Evolutionary conservation across 352 stramenopile species (phyloP).

Genomic region (Globisporangium heterothallicum): DNA sequence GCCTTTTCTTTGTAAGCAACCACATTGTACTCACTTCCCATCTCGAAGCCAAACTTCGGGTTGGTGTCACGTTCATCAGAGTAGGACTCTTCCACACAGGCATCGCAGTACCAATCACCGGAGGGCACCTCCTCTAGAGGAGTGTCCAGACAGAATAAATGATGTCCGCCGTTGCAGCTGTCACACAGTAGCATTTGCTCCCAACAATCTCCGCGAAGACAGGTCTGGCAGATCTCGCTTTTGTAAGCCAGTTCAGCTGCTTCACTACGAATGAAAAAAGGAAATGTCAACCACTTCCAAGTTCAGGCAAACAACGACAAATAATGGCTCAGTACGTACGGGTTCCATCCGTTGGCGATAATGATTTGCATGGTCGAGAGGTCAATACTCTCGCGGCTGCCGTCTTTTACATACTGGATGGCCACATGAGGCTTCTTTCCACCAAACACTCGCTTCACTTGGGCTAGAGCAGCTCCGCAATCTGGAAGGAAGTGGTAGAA

Average conservation of each 20-base stretch:
- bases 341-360: slow-evolving; percentile 75
- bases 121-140: slow-evolving; percentile 48
- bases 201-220: slow-evolving; percentile 75
- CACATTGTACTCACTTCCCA: slow-evolving; percentile 76
- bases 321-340: slow-evolving; percentile 16
- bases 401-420: slow-evolving; percentile 60
- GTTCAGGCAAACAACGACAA: background rate
- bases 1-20: slow-evolving; percentile 80
- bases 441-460: slow-evolving; percentile 71
- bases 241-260: slow-evolving; percentile 69
- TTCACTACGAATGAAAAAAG: slow-evolving; percentile 18
- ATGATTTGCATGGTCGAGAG: slow-evolving; percentile 70
- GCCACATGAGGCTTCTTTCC: slow-evolving; percentile 76
- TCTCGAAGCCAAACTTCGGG: slow-evolving; percentile 81
- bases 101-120: slow-evolving; percentile 78
- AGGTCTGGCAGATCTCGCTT: slow-evolving; percentile 81
- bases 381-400: slow-evolving; percentile 50
- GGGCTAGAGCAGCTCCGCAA: slow-evolving; percentile 41
- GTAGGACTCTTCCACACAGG: slow-evolving; percentile 59
- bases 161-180: slow-evolving; percentile 74
- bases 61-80: slow-evolving; percentile 32
- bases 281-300: background rate
- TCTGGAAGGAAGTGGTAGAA: slow-evolving; percentile 76
- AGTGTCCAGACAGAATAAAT: slow-evolving; percentile 72
- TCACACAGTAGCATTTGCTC: slow-evolving; percentile 79